These are phyloP conservation scores for Paraphaeosphaeria sporulosa DNA, from an alignment of 2,329 filamentous ascomycete genomes.

Conservation along the genomic window DNA sequence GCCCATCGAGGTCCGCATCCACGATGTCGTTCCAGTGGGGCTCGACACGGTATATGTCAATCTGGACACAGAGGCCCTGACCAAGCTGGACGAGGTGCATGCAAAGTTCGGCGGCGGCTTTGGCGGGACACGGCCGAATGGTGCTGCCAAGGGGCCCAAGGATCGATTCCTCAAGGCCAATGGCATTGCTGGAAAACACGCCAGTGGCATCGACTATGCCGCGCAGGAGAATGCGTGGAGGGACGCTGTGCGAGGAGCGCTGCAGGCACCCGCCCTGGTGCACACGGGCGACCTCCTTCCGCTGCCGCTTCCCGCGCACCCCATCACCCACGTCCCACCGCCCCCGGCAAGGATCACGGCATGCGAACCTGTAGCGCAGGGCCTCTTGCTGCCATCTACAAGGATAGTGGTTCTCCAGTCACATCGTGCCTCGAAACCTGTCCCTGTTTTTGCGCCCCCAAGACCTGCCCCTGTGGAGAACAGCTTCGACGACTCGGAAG, in stretches of 20 bases:
- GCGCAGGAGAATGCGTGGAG: constrained; percentile 47
- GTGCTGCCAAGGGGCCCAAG: constrained; percentile 39
- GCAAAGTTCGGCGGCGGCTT: constrained; percentile 78
- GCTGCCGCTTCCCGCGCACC: constrained; percentile 77
- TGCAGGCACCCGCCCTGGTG: constrained; percentile 76
- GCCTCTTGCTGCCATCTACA: constrained; percentile 76
- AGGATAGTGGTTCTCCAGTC: constrained; percentile 81
- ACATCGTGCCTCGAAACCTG: constrained; percentile 62
- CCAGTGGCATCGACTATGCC: constrained; percentile 24
- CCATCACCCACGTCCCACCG: constrained; percentile 83
- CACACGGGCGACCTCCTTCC: constrained; percentile 86
- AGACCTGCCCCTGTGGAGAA: constrained; percentile 63
- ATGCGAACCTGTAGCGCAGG: constrained; percentile 95
- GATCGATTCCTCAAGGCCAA: constrained; percentile 47
- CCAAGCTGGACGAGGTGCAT: constrained; percentile 82
- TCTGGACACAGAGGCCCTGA: constrained; percentile 80
- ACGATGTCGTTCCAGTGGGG: constrained; percentile 80
- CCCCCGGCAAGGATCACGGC: constrained; percentile 87
- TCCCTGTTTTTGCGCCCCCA: constrained; percentile 51
- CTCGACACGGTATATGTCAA: constrained; percentile 88
- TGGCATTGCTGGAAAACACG: constrained; percentile 36
- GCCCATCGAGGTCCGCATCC: constrained; percentile 82
- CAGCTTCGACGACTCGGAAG: constrained; percentile 77
- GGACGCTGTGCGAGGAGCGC: constrained; percentile 70
- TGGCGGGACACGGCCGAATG: constrained; percentile 41